Evolutionary conservation across 1,284 basidiomycete genomes (phyloP), one percentile per base, ranked within the genome.

Genomic region (Tremellales sp.): DNA sequence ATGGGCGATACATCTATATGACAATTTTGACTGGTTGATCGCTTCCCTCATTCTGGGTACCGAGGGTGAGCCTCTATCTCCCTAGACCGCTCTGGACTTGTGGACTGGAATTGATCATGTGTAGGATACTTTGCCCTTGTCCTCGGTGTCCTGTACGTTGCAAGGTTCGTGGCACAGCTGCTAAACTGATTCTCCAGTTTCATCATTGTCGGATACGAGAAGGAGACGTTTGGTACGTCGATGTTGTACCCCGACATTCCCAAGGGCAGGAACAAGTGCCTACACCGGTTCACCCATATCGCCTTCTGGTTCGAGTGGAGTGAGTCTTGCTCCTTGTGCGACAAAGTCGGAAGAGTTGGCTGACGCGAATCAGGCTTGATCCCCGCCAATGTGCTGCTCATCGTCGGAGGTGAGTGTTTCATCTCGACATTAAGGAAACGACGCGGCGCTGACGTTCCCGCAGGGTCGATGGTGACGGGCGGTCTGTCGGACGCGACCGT

Each of bases 91-190:
- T n/a, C n/a, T n/a, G n/a, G n/a, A n/a, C n/a, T n/a, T n/a, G n/a
- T n/a, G n/a, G n/a, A n/a, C n/a, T n/a, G 23, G 5, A 22, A 21
- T 7, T 22, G 39, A 8, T 40, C 5, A 22, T 40, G 7, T 21
- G 7, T n/a, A 52, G 50, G 50, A 2, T 52, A 52, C 40, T 52
- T 52, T 36, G 41, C 50, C 8, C 45, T 52, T 11, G 35, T 52
- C 45, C 24, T 52, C 40, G 21, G 33, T 10, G 22, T 35, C 5
- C 33, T 51, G 13, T 42, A 44, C 21, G 35, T 42, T n/a, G n/a
- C n/a, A 36, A 36, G 33, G 5, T n/a, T 36, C 19, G 5, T 13
- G 33, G 15, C 6, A 36, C 33, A 6, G 13, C 13, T 36, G n/a
- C n/a, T n/a, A n/a, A n/a, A n/a, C 33, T 36, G 33, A 36, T 15